phyloP scores from a whole-genome alignment of 1,284 basidiomycete genomes.

The Trametes versicolor region DNA sequence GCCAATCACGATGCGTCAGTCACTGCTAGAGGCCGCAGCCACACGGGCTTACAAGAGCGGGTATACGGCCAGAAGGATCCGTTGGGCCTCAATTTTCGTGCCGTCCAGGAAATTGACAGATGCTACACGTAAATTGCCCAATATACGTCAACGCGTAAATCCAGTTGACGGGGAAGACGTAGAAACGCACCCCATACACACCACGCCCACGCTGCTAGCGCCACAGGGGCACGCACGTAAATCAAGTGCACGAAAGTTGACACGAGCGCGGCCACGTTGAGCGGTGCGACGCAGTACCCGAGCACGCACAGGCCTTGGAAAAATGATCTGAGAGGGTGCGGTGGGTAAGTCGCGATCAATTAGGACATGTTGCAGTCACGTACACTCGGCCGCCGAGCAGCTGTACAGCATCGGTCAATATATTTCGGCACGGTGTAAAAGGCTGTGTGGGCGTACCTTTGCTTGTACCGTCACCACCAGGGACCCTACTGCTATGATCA shows the following conservation, averaged over 20 bases:
- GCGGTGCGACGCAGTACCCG: slow-evolving; percentile 91
- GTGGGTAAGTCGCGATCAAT: neutral
- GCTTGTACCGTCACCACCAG: slow-evolving; percentile 93
- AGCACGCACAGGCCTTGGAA: slow-evolving; percentile 95
- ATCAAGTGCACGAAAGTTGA: slow-evolving; percentile 88
- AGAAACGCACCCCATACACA: slow-evolving; percentile 89
- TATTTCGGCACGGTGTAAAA: slow-evolving; percentile 11
- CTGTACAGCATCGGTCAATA: slow-evolving; percentile 44
- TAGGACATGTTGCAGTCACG: slow-evolving; percentile 40
- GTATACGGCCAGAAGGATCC: slow-evolving; percentile 92
- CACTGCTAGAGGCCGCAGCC: too few species aligned
- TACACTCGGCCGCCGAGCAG: slow-evolving; percentile 95
- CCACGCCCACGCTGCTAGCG: slow-evolving; percentile 90
- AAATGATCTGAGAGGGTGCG: slow-evolving; percentile 73
- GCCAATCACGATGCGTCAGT: slow-evolving; percentile 2
- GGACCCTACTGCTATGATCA: slow-evolving; percentile 90
- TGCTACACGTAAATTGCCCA: slow-evolving; percentile 56
- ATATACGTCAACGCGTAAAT: slow-evolving; percentile 12
- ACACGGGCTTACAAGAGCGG: slow-evolving; percentile 76
- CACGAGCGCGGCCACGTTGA: slow-evolving; percentile 89
- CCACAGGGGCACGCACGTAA: slow-evolving; percentile 87
- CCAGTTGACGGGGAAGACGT: neutral
- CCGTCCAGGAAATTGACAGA: slow-evolving; percentile 95
- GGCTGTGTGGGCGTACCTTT: slow-evolving; percentile 59
- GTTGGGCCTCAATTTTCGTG: slow-evolving; percentile 88